Base-by-base conservation (phyloP, 2,329 filamentous ascomycete species). In the Anthostomella pinea region DNA sequence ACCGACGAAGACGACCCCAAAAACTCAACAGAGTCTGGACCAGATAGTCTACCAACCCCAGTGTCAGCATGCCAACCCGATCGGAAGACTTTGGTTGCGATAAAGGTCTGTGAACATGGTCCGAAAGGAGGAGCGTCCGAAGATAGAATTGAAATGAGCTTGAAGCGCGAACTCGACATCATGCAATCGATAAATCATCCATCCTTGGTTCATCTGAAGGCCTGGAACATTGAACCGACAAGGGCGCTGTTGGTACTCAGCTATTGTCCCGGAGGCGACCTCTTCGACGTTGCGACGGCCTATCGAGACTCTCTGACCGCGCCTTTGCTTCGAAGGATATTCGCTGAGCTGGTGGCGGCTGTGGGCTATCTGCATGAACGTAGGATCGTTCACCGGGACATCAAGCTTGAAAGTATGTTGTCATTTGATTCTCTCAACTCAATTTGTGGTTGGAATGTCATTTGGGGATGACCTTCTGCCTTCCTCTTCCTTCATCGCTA, bases 61-160 rank as follows among this genome's bases (percentile, higher is more conserved):
- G 58, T 42, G n/a, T 50, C 47, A 36, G 59, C 35, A 42, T 48
- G 43, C 31, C 63, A 56, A 25, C 71, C 79, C 30, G 71, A 86
- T 45, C 80, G 82, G n/a, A 85, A 83, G 55, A 87, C 86, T 34
- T 70, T 98, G 10, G 93, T 97, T 3, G 93, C 93, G 2, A 81
- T 98, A 57, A 98, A 98, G 64, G 81, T 98, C 28, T 91, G 94
- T 58, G 88, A 96, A 62, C 89, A 95, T 64, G 93, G 91, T 3
- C 91, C 93, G 1, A 87, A 87, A 16, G 93, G 93, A 34, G 91
- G 91, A 29, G 91, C 90, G 4, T 93, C 93, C 31, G 89, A 95
- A 59, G 87, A 95, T 52, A 81, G 93, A 24, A 83, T 97, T 44
- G 91, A 96, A 63, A 87, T 93, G 65, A 94, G 89, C 38, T 68